phyloP scores from a whole-genome alignment of 306 rosid genomes.

The Sesbania bispinosa region DNA sequence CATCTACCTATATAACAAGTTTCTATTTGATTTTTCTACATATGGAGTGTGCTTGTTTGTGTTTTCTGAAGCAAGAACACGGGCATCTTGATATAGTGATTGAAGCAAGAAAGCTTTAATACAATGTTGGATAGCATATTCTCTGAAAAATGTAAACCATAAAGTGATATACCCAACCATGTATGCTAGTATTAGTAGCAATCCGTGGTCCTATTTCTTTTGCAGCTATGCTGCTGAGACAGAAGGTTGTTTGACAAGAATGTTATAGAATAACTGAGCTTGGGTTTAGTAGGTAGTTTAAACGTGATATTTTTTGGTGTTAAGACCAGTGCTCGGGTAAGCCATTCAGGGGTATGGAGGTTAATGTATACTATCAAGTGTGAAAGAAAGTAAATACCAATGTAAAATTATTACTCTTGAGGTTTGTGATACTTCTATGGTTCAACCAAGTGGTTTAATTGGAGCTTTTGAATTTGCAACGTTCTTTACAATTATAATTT shows the following conservation, averaged over 20 bases:
- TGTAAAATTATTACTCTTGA: neutral
- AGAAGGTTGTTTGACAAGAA: conserved; percentile 10
- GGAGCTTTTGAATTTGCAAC: neutral
- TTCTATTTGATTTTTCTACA: conserved; percentile 21
- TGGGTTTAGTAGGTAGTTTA: neutral
- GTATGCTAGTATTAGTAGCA: neutral
- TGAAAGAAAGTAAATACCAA: neutral
- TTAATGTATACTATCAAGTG: neutral
- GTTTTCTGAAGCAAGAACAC: neutral
- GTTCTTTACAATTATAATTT: neutral
- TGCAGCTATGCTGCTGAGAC: neutral
- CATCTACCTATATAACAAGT: conserved; percentile 4
- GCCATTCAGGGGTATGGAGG: neutral
- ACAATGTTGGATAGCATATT: conserved; percentile 1
- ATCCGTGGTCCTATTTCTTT: neutral
- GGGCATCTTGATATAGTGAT: neutral
- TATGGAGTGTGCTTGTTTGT: conserved; percentile 9
- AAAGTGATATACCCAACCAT: neutral
- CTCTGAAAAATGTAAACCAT: conserved; percentile 3
- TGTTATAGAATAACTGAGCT: neutral
- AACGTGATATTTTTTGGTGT: neutral
- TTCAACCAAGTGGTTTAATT: neutral
- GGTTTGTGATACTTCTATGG: neutral
- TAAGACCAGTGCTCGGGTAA: neutral
- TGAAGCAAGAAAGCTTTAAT: neutral